A percentile compares a stretch with the other conserved stretches of the same genome.
phyloP scores from a whole-genome alignment of 805 yeast genomes.

The Torulaspora indica region DNA sequence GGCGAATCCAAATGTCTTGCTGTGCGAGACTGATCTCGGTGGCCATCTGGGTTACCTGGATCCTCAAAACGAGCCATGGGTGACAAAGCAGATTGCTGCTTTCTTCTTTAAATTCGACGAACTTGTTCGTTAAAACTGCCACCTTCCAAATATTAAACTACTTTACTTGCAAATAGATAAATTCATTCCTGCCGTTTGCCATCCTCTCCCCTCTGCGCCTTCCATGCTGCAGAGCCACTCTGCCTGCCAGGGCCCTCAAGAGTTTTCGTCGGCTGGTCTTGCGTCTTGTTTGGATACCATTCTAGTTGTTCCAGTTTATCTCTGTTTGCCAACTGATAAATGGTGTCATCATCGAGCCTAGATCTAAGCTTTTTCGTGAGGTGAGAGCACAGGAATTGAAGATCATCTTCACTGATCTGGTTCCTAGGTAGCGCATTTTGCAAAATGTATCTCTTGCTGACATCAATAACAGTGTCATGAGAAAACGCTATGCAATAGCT shows the following conservation, averaged over 20 bases:
- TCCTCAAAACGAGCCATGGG: conserved; percentile 46
- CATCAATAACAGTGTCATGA: conserved; percentile 59
- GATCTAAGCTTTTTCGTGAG: conserved; percentile 39
- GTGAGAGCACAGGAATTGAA: conserved; percentile 35
- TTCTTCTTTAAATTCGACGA: conserved; percentile 40
- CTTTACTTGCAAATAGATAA: background rate
- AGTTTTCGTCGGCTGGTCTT: background rate
- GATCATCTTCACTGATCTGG: conserved; percentile 40
- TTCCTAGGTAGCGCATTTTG: conserved; percentile 46
- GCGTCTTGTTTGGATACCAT: conserved; percentile 13
- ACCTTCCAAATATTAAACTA: background rate
- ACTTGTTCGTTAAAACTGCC: conserved; percentile 15
- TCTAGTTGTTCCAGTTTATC: conserved; percentile 37
- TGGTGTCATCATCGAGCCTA: conserved; percentile 34
- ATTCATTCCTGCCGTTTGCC: conserved; percentile 39
- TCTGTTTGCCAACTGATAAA: conserved; percentile 33
- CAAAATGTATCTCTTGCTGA: conserved; percentile 60
- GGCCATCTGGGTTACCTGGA: conserved; percentile 62
- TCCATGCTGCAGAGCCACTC: conserved; percentile 78
- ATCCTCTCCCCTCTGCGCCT: conserved; percentile 68
- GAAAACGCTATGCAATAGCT: conserved; percentile 75
- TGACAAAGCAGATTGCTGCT: conserved; percentile 39
- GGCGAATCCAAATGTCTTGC: conserved; percentile 53
- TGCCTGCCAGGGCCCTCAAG: conserved; percentile 44
- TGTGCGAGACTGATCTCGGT: conserved; percentile 59